These are phyloP conservation scores for Iris macrosiphon DNA, from an alignment of 106 monocot species.

Conservation along the genomic window DNA sequence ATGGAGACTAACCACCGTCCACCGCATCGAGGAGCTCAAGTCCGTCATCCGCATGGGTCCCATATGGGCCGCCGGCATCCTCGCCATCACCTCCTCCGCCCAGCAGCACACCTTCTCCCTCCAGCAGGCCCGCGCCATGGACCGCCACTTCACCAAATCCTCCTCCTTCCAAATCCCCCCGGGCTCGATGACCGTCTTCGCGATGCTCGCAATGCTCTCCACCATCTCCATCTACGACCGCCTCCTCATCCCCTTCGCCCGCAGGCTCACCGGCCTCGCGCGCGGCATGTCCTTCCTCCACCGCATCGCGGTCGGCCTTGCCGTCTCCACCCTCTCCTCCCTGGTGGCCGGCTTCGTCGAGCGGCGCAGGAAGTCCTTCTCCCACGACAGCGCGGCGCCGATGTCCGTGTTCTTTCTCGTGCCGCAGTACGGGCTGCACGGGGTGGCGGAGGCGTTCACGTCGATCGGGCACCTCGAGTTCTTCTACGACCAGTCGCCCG, in stretches of 20 bases:
- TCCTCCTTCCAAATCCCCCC: slow-evolving; percentile 70
- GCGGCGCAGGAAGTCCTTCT: slow-evolving; percentile 31
- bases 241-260: slow-evolving; percentile 46
- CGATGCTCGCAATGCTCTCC: slow-evolving; percentile 50
- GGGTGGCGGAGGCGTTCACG: slow-evolving; percentile 65
- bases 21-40: slow-evolving; percentile 87
- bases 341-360: slow-evolving; percentile 65
- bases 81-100: slow-evolving; percentile 59
- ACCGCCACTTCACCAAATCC: slow-evolving; percentile 45
- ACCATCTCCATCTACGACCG: slow-evolving; percentile 86
- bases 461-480: slow-evolving; percentile 86
- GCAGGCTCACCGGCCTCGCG: slow-evolving; percentile 50
- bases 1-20: slow-evolving; percentile 77
- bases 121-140: slow-evolving; percentile 85
- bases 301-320: slow-evolving; percentile 70
- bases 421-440: slow-evolving; percentile 80
- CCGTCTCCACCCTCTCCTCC: slow-evolving; percentile 41
- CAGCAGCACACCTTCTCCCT: slow-evolving; percentile 77
- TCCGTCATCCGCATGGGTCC: slow-evolving; percentile 75
- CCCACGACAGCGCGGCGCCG: slow-evolving; percentile 5
- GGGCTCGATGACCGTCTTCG: slow-evolving; percentile 83
- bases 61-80: slow-evolving; percentile 81
- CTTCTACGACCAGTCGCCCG: slow-evolving; percentile 87
- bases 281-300: slow-evolving; percentile 72
- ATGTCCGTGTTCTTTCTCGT: slow-evolving; percentile 73